Base-by-base conservation (phyloP, 148 eudicot genomes). In the Linanthus parryae region DNA sequence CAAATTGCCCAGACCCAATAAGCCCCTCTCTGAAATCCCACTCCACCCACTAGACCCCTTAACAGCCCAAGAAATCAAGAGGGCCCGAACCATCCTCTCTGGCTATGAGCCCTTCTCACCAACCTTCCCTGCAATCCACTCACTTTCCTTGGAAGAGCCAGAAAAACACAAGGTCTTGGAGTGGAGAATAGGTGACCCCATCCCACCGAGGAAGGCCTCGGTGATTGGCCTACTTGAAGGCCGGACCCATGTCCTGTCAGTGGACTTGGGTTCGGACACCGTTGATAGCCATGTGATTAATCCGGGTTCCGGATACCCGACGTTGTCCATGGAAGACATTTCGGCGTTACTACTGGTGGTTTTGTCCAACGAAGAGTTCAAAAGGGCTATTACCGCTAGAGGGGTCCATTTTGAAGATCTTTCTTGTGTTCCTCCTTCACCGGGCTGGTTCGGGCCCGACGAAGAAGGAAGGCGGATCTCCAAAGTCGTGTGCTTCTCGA, bases 21-120 rank as follows among this genome's bases (percentile, higher is more conserved):
- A 52, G 7, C 30, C 38, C 33, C 18, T 22, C 8, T 1, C 24
- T 0, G 52, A 24, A 20, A 37, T 46, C 22, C 70, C 70, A 13
- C 51, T 36, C 0, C 59, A 66, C 48, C 71, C 71, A 36, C 55
- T 66, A 36, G 71, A 66, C 54, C 71, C 71, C 15, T 48, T 66
- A 11, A 66, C 65, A 12, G 23, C 47, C 8, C 23, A 40, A 24
- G 71, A 66, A 53, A 59, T 66, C 48, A 30, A 59, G 26, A 20
- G 39, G 35, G 64, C 53, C 3, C 52, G 54, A 36, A n/a, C 54
- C 59, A 53, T 53, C 16, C 38, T 66, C 31, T 27, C 48, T 2
- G 27, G 25, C 1, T 45, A 58, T 24, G 65, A 0, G 11, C 65
- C 59, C 40, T 66, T 66, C 23, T 16, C 8, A 0, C 0, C 0